Base-by-base conservation (phyloP, 176 grass and related monocot species). In the Elymus sibiricus region DNA sequence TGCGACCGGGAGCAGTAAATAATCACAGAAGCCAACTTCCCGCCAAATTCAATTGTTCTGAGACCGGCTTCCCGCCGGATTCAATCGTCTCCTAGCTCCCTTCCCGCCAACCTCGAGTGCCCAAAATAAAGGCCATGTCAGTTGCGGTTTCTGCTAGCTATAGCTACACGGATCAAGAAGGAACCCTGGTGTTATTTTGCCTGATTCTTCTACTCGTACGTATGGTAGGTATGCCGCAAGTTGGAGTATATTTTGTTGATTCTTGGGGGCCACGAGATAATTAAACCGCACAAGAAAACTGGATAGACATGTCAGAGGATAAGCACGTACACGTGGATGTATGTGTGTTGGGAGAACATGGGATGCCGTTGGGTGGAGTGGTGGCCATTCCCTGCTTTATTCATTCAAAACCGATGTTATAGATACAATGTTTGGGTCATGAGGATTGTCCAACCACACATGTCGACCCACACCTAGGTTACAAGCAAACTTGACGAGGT, bases 181-280 rank as follows among this genome's bases (percentile, higher is more conserved):
- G 79, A 64, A 72, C 66, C 58, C 43, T 32, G 12, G 2, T 56
- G 17, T 86, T 35, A 70, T 55, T 83, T 78, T 64, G 42, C 56
- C 11, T 65, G 53, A 56, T 56, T 56, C 29, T 69, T 32, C 11
- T 19, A 0, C 7, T 29, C 15, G 12, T 38, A 40, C 27, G 53
- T 7, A n/a, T 22, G 12, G 9, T 56, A 21, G 7, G 7, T 56
- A 8, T 1, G 7, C 19, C 7, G 1, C 79, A 79, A 87, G 89
- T 90, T 90, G 83, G 66, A 24, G 59, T 74, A 79, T 64, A 65
- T 79, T 83, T 74, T 75, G 70, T 37, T 82, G 74, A 46, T 80
- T 27, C 85, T 87, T 90, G 75, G 75, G 89, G 67, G 56, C 35
- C 75, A 87, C 39, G 75, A 28, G 46, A 79, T 29, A 29, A 29